These are phyloP conservation scores for Fusarium sterilihyphosum DNA, from an alignment of 2,329 filamentous ascomycete genomes.

Conservation along the genomic window DNA sequence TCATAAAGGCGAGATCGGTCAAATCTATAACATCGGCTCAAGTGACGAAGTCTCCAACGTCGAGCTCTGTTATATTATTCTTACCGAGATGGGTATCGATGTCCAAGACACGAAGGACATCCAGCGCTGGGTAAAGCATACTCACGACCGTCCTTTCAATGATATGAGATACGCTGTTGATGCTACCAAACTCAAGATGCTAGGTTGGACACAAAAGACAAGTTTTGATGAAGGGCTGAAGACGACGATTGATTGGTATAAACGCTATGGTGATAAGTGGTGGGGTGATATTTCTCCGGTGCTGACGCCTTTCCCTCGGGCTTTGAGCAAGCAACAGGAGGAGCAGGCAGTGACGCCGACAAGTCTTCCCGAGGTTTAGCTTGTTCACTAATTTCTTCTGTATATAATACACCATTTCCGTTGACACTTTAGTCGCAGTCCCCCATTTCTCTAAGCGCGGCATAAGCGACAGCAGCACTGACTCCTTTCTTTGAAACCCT, in stretches of 20 bases:
- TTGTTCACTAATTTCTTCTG: no score
- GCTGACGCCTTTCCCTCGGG: neutral
- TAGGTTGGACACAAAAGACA: neutral
- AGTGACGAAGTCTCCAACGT: conserved; percentile 81
- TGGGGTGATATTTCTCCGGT: neutral
- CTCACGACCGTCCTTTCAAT: neutral
- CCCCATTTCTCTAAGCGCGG: no score
- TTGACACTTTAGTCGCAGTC: no score
- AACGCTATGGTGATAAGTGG: neutral
- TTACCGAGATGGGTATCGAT: neutral
- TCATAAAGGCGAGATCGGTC: conserved; percentile 77
- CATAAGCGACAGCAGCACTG: no score
- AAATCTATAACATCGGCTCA: conserved; percentile 85
- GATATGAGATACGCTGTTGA: neutral
- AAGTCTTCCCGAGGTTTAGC: neutral
- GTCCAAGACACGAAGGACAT: neutral
- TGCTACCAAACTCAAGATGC: neutral
- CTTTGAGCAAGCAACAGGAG: neutral
- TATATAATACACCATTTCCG: no score
- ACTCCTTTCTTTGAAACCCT: no score
- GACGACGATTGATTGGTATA: neutral
- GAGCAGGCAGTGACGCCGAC: neutral
- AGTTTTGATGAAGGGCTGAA: neutral
- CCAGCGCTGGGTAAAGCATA: neutral
- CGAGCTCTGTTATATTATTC: conserved; percentile 61